phyloP scores from a whole-genome alignment of 1,284 basidiomycete genomes.

The Pascua sp. region DNA sequence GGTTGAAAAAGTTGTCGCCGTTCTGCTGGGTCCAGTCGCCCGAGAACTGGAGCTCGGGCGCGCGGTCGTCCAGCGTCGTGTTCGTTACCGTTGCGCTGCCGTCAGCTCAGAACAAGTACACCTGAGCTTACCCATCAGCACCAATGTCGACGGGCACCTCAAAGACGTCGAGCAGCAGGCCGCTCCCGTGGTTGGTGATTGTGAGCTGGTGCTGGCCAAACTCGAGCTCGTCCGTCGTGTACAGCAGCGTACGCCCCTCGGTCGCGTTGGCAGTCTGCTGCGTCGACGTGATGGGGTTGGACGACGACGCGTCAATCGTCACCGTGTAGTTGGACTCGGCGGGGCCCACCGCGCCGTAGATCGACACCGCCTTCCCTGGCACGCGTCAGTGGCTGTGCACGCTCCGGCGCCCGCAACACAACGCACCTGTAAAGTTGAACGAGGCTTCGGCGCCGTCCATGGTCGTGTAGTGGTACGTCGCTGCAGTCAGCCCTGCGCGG shows the following conservation, averaged over 20 bases:
- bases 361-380: slow-evolving; percentile 22
- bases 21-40: slow-evolving; percentile 46
- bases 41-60: slow-evolving; percentile 31
- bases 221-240: slow-evolving; percentile 19
- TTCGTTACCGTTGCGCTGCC: slow-evolving; percentile 39
- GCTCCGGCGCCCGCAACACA: not conserved
- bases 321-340: slow-evolving; percentile 31
- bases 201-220: slow-evolving; percentile 27
- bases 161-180: slow-evolving; percentile 39
- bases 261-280: slow-evolving; percentile 17
- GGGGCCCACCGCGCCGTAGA: slow-evolving; percentile 36
- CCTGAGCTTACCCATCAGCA: slow-evolving; percentile 31
- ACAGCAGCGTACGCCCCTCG: slow-evolving; percentile 30
- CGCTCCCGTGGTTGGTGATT: slow-evolving; percentile 33
- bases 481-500: slow-evolving; percentile 19
- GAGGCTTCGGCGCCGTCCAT: slow-evolving; percentile 26
- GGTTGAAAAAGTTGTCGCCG: slow-evolving; percentile 36
- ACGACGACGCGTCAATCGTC: slow-evolving; percentile 31
- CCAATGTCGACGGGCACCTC: slow-evolving; percentile 32
- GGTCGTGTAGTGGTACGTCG: slow-evolving; percentile 44
- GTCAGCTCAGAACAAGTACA: not conserved
- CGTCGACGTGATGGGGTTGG: slow-evolving; percentile 17
- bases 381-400: not conserved
- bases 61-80: slow-evolving; percentile 43
- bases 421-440: slow-evolving; percentile 40